These are phyloP conservation scores for Jatropha multifida DNA, from an alignment of 441 rosid genomes.

Conservation along the genomic window DNA sequence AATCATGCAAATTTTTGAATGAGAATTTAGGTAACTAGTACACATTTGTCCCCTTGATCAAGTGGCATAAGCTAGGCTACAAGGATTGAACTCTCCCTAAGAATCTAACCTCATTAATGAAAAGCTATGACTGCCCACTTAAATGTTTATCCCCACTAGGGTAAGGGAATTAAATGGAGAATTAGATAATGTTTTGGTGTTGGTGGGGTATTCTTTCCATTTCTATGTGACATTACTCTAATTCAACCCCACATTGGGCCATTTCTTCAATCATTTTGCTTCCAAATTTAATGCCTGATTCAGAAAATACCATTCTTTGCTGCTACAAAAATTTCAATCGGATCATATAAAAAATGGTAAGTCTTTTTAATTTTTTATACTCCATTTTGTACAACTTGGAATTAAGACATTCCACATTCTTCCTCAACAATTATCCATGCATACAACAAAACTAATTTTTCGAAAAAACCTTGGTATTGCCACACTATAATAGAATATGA, in stretches of 20 bases:
- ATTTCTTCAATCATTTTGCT: conserved; percentile 34
- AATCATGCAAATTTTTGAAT: no score
- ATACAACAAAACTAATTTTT: no score
- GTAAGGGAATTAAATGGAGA: background rate
- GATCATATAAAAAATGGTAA: no score
- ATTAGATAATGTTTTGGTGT: conserved; percentile 34
- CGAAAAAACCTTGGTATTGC: no score
- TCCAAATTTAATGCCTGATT: conserved; percentile 38
- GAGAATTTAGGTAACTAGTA: conserved; percentile 18
- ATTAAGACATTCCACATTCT: no score
- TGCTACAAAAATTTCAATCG: background rate
- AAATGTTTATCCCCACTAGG: conserved; percentile 26
- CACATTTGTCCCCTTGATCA: background rate
- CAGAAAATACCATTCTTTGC: conserved; percentile 20
- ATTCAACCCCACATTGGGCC: conserved; percentile 40
- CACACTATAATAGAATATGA: background rate
- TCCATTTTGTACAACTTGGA: no score
- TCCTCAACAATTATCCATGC: no score
- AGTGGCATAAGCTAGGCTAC: conserved; percentile 23
- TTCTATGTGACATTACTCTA: conserved; percentile 36
- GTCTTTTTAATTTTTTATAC: no score
- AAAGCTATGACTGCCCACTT: conserved; percentile 22
- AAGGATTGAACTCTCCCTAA: background rate
- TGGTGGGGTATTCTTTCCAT: conserved; percentile 22
- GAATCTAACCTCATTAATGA: conserved; percentile 19